Evolutionary conservation across 768 basidiomycete genomes (phyloP).

Genomic region (Heimioporus sp.): DNA sequence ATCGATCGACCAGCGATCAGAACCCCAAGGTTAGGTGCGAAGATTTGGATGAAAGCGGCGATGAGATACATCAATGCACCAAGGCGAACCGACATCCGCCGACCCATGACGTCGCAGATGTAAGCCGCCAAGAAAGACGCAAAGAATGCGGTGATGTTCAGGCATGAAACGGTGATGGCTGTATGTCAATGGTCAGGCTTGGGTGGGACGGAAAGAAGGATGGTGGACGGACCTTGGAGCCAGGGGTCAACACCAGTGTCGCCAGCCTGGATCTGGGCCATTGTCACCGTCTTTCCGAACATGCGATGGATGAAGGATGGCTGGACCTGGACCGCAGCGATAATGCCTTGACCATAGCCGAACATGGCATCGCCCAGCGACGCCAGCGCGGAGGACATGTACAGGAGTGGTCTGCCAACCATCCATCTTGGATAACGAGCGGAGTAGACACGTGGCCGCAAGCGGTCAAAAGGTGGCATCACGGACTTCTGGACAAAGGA

Average conservation of each 20-base stretch:
- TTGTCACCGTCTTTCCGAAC: conserved; percentile 45
- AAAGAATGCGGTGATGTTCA: conserved; percentile 50
- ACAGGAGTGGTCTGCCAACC: conserved; percentile 47
- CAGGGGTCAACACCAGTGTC: conserved; percentile 45
- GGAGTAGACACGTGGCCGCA: conserved; percentile 39
- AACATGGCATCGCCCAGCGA: conserved; percentile 58
- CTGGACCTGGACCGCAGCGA: conserved; percentile 50
- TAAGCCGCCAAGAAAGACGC: conserved; percentile 47
- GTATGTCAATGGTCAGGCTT: not conserved
- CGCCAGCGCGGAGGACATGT: conserved; percentile 51
- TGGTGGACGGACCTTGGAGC: conserved; percentile 38
- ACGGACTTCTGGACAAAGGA: not conserved
- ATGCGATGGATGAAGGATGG: conserved; percentile 50
- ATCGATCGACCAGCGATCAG: conserved; percentile 44
- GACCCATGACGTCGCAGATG: conserved; percentile 48
- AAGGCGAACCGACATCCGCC: conserved; percentile 49
- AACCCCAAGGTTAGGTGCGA: conserved; percentile 41
- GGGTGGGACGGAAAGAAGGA: not conserved
- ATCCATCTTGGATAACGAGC: conserved; percentile 53
- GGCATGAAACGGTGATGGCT: conserved; percentile 50
- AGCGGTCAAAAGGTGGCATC: conserved; percentile 17
- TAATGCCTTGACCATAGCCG: conserved; percentile 53
- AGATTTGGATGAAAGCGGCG: conserved; percentile 49
- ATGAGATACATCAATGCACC: conserved; percentile 49
- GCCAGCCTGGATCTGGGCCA: conserved; percentile 42